Base-by-base conservation (phyloP, 2,329 filamentous ascomycete species). In the Myotisia sp. region DNA sequence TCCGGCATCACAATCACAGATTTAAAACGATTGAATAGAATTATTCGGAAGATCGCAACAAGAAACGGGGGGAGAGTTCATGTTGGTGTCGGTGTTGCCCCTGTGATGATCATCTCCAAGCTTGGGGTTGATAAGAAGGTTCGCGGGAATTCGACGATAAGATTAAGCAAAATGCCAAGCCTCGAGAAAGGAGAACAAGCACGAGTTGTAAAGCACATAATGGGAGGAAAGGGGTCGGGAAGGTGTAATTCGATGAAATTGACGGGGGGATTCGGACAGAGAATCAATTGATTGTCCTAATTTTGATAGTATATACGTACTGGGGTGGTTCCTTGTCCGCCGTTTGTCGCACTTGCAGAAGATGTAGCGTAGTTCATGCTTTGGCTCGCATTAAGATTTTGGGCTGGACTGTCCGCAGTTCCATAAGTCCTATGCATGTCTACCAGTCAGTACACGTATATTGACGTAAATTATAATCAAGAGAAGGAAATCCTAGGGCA, bases 291-390 rank as follows among this genome's bases (percentile, higher is more conserved):
- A n/a, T n/a, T n/a, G n/a, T n/a, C n/a, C n/a, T n/a, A n/a, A n/a
- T n/a, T 10, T 32, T 13, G 17, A 12, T 18, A 23, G 9, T 18
- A 13, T 23, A 12, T 23, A 61, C 59, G 59, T 46, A 63, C 57
- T 36, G 58, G 58, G 42, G 51, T 56, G 42, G 53, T 60, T 42
- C 68, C 70, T 52, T 74, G 71, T 34, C 74, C 74, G 44, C 71
- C 74, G 41, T 72, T 70, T 26, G 74, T 77, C 26, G 71, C 71
- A 40, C 74, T 72, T 30, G 74, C 73, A 29, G 74, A 75, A 44
- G 72, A 71, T 43, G 71, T 75, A 47, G 70, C 65, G 53, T 71
- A 74, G 45, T 64, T 71, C 64, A 74, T 70, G 54, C 58, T 68
- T 56, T 61, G 58, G 48, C 59, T 55, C 35, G 50, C 62, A 64